Conservation (phyloP, 2,329 filamentous ascomycete species). For the Daldinia sp. region DNA sequence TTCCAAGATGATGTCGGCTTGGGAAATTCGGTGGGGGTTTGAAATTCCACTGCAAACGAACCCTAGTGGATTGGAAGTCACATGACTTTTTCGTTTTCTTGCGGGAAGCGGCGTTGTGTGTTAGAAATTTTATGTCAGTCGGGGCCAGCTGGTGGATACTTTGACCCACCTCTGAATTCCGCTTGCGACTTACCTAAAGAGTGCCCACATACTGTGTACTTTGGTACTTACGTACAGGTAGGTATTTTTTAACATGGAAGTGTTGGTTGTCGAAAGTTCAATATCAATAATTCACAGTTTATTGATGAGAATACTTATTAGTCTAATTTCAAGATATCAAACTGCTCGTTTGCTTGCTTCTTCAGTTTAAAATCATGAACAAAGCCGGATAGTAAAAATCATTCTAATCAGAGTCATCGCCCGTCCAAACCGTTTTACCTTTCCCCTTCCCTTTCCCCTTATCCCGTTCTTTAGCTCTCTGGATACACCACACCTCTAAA, state of each 20-base stretch:
- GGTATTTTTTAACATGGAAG: no score
- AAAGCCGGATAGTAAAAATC: background rate
- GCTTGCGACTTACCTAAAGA: background rate
- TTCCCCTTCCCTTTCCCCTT: conserved; percentile 40
- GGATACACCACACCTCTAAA: conserved; percentile 47
- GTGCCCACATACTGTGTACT: no score
- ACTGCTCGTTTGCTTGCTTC: no score
- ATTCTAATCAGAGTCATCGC: conserved; percentile 17
- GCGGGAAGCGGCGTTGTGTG: background rate
- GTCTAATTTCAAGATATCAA: no score
- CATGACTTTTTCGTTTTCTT: conserved; percentile 19
- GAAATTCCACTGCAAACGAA: conserved; percentile 33
- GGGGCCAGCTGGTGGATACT: background rate
- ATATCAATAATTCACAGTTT: background rate
- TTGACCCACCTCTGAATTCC: background rate
- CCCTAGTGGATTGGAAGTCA: conserved; percentile 37
- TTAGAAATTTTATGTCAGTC: background rate
- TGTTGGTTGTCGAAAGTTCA: background rate
- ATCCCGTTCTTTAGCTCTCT: conserved; percentile 40
- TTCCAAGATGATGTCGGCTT: conserved; percentile 50
- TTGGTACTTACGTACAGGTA: no score
- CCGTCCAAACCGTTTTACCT: conserved; percentile 23
- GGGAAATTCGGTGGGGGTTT: conserved; percentile 49
- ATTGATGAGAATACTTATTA: no score
- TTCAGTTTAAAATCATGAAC: background rate